Evolutionary conservation across 768 basidiomycete genomes (phyloP), one percentile per base, ranked within the genome.

Genomic region (Boletus fagicola): DNA sequence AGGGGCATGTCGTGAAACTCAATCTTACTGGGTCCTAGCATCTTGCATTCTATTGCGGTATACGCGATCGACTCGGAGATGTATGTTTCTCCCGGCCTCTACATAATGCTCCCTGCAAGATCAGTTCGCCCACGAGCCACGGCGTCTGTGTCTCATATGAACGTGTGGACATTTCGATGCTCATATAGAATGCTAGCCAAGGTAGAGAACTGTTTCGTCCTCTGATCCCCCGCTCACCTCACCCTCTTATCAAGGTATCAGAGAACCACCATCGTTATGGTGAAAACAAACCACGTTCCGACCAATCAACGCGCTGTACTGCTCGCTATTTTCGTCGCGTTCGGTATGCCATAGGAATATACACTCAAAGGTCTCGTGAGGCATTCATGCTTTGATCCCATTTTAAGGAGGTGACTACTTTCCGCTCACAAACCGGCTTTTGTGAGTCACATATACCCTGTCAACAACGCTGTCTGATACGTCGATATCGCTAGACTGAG

Each of bases 281-380:
- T 26, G 24, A 42, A 50, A 10, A 46, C 47, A 31, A 28, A 9
- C 26, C 47, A 61, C 15, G 45, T 55, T 35, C 60, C 60, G 15
- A 62, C 53, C n/a, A 62, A 62, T 28, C 24, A 5, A 31, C 60
- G 61, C 31, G 61, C 51, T 5, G 38, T 62, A 35, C 33, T 53
- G 20, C 60, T 62, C 28, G 61, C 60, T 22, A 58, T 31, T 46
- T 62, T 61, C 59, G 61, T 61, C 9, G 60, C 60, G 1, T 61
- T 61, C 22, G 60, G 60, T 61, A 51, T 9, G 59, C 47, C n/a
- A 26, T 44, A 42, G 36, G 31, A 49, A 6, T 31, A 28, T 7
- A 36, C 15, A 20, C 44, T 5, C 28, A 12, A 28, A n/a, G 4
- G 16, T 51, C 20, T 22, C 39, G 16, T 26, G 46, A 48, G 16